Base-by-base conservation (phyloP, 345 rosid genomes). In the Linum lewisii region DNA sequence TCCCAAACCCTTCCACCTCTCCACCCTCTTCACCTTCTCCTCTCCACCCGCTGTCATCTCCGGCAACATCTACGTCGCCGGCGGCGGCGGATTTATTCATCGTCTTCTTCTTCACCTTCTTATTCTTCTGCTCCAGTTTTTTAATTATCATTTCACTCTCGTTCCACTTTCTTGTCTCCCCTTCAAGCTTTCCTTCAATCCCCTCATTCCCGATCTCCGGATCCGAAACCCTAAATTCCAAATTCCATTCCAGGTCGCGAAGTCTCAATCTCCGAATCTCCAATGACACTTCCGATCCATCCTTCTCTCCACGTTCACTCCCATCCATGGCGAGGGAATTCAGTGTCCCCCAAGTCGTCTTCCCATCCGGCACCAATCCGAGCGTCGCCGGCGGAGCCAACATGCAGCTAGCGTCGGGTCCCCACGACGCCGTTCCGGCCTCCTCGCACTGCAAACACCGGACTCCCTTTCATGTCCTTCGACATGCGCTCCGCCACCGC, bases 401-500 rank as follows among this genome's bases (percentile, higher is more conserved):
- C 68, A 62, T 81, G 71, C 94, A 82, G 75, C 97, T n/a, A 93
- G 51, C 86, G 95, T 51, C 76, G 86, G 13, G 86, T 81, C 34
- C 85, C 95, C 0, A 63, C 85, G 29, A 79, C 86, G 24, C 94
- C 99, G 45, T 88, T 86, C 68, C 99, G 86, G 62, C 84, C 91
- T 14, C 81, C 81, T 0, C 95, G 85, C 19, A 84, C 91, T 3
- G 72, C 86, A 25, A 63, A 73, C 51, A 74, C 84, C 14, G 77
- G 85, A 20, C 79, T 93, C 69, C 99, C 99, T 1, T 89, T 93
- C 81, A 82, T 93, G 97, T 85, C 97, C 2, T 93, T 93, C 54
- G 95, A 87, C 49, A 78, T 93, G 59, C 94, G 97, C 51, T 74
- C 93, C 26, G 84, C 89, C 26, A 22, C 94, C 1, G 60, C 79